phyloP scores from a whole-genome alignment of 1,284 basidiomycete species.

The Leccinum insigne region DNA sequence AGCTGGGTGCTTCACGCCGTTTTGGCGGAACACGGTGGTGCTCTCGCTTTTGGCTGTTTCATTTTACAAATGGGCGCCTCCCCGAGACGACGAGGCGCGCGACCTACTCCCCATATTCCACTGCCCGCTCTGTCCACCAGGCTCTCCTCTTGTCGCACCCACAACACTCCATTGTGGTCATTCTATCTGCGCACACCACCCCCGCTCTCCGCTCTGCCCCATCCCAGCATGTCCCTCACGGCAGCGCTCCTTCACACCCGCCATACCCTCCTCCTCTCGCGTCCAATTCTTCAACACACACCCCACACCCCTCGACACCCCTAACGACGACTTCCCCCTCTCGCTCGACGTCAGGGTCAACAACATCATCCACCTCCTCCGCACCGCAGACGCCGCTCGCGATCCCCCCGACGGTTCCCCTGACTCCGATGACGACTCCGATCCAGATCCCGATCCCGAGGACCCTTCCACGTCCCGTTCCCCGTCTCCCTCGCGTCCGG shows the following conservation, averaged over 20 bases:
- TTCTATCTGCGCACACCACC: constrained; percentile 43
- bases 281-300: constrained; percentile 36
- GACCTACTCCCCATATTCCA: constrained; percentile 35
- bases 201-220: constrained; percentile 24
- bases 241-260: constrained; percentile 21
- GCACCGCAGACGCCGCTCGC: constrained; percentile 24
- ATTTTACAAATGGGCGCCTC: constrained; percentile 68
- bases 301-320: constrained; percentile 15
- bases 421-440: constrained; percentile 29
- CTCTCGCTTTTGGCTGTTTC: constrained; percentile 46
- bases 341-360: constrained; percentile 62
- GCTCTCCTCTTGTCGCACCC: constrained; percentile 39
- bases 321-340: constrained; percentile 5
- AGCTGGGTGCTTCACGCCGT: constrained; percentile 56
- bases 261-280: constrained; percentile 33
- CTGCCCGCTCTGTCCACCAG: constrained; percentile 44
- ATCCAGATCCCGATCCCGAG: constrained; percentile 20
- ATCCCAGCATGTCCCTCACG: constrained; percentile 18
- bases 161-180: constrained; percentile 60
- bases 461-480: neutral
- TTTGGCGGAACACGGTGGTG: constrained; percentile 62
- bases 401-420: constrained; percentile 14
- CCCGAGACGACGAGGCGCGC: constrained; percentile 49
- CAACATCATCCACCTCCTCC: constrained; percentile 56
- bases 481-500: constrained; percentile 6